Evolutionary conservation across 2,329 filamentous ascomycete genomes (phyloP), one percentile per base, ranked within the genome.

Genomic region (Diplocarpon rosae): DNA sequence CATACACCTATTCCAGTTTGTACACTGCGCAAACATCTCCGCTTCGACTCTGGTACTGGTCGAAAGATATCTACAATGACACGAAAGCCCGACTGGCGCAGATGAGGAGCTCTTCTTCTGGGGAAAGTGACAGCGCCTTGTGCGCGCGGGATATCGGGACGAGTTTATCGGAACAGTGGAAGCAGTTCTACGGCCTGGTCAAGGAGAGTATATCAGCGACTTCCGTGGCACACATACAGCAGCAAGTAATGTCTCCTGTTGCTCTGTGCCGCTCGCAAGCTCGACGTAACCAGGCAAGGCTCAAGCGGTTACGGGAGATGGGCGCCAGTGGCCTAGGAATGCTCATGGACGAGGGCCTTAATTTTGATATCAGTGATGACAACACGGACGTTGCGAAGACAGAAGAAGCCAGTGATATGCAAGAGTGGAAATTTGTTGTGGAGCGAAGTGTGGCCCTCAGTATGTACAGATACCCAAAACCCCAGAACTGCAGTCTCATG

Each of bases 11-110:
- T 58, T 89, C 85, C 52, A 82, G 79, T 28, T 62, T 95, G 3
- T 95, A 95, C 64, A 83, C 85, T 12, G 66, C 93, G 8, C 92
- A 98, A 63, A 95, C 82, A 0, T 86, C 83, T 0, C 92, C 92
- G 0, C 57, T 81, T 33, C 74, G 85, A 14, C 63, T 95, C 29
- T 90, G 80, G 78, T 66, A 70, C 2, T 87, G 83, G 76, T 69
- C 76, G 7, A 74, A 73, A 57, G 80, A 84, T 37, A 74, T 93
- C 29, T 89, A 83, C 60, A 62, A 63, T 37, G 78, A 87, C 56
- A 55, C 49, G 35, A 48, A 56, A 54, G 24, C 51, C 40, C 36
- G 57, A 56, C 32, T 61, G 45, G 44, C 55, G 54, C 43, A 56
- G 43, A 15, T 56, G 54, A 37, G 59, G 47, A 39, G 56, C 53